These are phyloP conservation scores for Rhynchospora pubera DNA, from an alignment of 176 grass and related monocot species.

Conservation along the genomic window DNA sequence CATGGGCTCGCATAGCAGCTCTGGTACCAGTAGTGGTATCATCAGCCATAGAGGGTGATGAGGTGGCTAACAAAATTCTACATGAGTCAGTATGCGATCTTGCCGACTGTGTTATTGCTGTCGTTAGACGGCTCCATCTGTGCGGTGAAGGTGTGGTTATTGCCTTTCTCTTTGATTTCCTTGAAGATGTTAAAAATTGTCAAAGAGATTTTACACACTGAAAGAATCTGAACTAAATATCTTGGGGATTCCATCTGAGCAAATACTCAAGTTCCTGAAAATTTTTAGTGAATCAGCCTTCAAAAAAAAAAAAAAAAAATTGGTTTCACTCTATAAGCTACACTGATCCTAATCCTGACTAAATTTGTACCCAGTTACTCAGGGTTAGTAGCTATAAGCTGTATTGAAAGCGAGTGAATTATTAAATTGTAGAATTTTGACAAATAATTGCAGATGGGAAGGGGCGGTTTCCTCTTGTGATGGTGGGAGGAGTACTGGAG, in stretches of 20 bases:
- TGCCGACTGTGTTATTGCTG: constrained; percentile 84
- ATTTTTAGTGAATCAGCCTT: not conserved
- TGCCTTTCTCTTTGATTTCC: not conserved
- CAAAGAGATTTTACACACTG: not conserved
- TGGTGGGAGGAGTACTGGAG: constrained; percentile 93
- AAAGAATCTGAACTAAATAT: not conserved
- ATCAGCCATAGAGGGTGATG: constrained; percentile 88
- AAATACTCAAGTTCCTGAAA: not conserved
- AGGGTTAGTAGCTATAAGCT: not conserved
- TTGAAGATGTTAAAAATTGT: not conserved
- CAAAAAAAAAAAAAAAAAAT: too few species aligned
- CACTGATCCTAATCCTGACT: not conserved
- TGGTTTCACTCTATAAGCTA: not conserved
- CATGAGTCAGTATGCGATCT: constrained; percentile 73
- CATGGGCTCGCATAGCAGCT: constrained; percentile 97
- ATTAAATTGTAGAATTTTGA: constrained; percentile 3
- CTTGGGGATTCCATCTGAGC: not conserved
- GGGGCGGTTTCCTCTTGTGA: constrained; percentile 76
- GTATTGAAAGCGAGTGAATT: not conserved
- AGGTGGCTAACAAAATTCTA: constrained; percentile 96
- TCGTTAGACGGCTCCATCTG: constrained; percentile 70
- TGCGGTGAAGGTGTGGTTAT: constrained; percentile 72
- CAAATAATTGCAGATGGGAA: constrained; percentile 65
- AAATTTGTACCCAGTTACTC: not conserved
- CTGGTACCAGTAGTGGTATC: constrained; percentile 90